Conservation (phyloP, 2,329 filamentous ascomycete genomes). For the Phialophora verrucosa region DNA sequence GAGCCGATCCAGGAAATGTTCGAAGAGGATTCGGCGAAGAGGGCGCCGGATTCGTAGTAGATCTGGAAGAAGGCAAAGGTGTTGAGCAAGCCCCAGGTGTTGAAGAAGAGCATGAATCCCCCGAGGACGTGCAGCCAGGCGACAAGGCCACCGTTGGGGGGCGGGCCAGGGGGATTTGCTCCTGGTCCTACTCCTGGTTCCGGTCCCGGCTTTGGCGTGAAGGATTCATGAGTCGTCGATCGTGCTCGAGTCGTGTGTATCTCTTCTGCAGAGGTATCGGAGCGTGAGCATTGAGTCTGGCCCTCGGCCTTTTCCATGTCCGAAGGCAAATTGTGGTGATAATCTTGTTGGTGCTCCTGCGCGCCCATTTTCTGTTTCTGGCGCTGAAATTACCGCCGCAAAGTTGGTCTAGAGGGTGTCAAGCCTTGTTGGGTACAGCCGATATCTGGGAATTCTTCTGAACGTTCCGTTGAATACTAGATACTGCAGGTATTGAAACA, state of each 20-base stretch:
- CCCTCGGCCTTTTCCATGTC: not conserved
- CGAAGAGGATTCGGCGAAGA: constrained; percentile 42
- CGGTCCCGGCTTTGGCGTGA: no score
- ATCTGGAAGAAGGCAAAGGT: constrained; percentile 44
- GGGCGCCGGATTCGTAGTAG: constrained; percentile 41
- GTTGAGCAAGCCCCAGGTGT: constrained; percentile 39
- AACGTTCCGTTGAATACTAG: no score
- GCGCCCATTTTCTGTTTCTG: not conserved
- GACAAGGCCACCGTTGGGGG: constrained; percentile 39
- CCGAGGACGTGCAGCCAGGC: constrained; percentile 43
- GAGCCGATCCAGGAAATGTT: constrained; percentile 61
- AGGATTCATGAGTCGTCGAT: no score
- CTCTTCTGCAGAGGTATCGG: not conserved
- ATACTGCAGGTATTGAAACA: no score
- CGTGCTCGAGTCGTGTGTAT: not conserved
- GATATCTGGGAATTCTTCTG: no score
- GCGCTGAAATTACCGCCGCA: no score
- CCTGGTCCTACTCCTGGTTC: not conserved
- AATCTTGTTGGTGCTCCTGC: not conserved
- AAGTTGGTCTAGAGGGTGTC: no score
- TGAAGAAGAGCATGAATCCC: constrained; percentile 39
- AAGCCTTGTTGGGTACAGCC: no score
- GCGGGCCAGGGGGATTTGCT: not conserved
- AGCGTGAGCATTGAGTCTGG: not conserved
- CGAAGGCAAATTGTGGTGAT: not conserved